Base-by-base conservation (phyloP, 1,139 yeast genomes). In the Candida pseudocylindracea region DNA sequence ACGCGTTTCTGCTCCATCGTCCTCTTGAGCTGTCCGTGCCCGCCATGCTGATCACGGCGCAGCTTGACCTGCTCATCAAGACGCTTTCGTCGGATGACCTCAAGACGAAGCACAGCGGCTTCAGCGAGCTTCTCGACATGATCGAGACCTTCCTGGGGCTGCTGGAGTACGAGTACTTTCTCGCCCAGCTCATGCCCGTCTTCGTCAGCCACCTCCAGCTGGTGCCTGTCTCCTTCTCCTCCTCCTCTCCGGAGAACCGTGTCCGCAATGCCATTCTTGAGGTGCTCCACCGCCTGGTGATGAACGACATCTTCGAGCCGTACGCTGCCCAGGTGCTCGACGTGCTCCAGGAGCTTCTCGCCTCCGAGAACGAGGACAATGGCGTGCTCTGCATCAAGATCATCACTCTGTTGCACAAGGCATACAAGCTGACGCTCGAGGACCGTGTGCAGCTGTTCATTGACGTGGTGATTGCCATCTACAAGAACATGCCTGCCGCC, bases 341-440 rank as follows among this genome's bases (percentile, higher is more conserved):
- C 31, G 54, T 63, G n/a, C 54, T 85, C 36, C 68, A 73, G 45
- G 53, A 55, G 27, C 56, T 78, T 12, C 56, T 88, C 37, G 67
- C 66, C 15, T 60, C 55, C 12, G 99, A 91, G 47, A 88, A 91
- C 48, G 99, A 91, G 51, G 96, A 85, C 41, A 88, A 88, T 48
- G 98, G 96, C 32, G 83, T 83, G 1, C 60, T 83, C 35, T 78
- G 93, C 48, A 74, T 85, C 76, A 85, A 81, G 49, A 73, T 83
- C 35, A 63, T 85, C 36, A 81, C 96, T n/a, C 68, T 78, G 32
- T 57, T 88, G 36, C 94, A 85, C 54, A 76, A 91, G 49, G 70
- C 91, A 0, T 88, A 78, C 55, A 85, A 80, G 53, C 51, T 64
- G 12, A 60, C 62, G 30, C 55, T 85, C 36, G 59, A 65, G 11